A percentile compares a stretch with the other conserved stretches of the same genome.
phyloP scores from a whole-genome alignment of 352 stramenopile genomes.

The Globisporangium spiculum region DNA sequence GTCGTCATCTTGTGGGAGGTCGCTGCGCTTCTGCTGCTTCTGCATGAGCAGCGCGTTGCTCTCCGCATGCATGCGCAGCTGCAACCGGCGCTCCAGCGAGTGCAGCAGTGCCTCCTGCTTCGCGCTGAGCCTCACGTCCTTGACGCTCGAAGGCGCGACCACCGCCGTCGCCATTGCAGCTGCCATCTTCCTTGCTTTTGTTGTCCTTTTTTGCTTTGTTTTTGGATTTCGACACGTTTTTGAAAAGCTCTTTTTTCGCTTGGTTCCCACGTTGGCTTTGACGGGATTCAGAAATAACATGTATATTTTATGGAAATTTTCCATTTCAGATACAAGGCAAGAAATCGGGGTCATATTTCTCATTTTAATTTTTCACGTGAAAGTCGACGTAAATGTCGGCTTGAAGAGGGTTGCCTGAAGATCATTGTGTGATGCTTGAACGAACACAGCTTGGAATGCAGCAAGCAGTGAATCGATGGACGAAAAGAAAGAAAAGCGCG shows the following conservation, averaged over 20 bases:
- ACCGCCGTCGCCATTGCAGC: neutral
- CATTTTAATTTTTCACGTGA: neutral
- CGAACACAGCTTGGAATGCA: neutral
- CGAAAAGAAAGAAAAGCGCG: too few relatives aligned
- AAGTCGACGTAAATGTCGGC: neutral
- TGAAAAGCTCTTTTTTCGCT: neutral
- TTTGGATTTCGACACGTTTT: neutral
- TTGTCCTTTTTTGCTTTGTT: neutral
- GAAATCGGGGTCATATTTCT: neutral
- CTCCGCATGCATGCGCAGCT: slow-evolving; percentile 50
- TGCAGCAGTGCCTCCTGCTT: slow-evolving; percentile 52
- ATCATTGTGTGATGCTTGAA: neutral
- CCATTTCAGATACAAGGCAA: neutral
- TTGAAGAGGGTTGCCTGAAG: neutral
- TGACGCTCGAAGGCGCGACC: slow-evolving; percentile 7
- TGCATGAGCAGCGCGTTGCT: slow-evolving; percentile 38
- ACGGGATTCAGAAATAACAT: neutral
- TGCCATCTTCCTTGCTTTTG: neutral
- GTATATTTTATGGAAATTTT: neutral
- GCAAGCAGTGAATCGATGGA: neutral
- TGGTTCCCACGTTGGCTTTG: neutral
- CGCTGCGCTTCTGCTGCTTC: slow-evolving; percentile 15
- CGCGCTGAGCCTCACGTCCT: slow-evolving; percentile 41
- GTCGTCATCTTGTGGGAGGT: neutral
- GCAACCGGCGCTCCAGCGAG: slow-evolving; percentile 54